Evolutionary conservation across 1,139 yeast genomes (phyloP).

Genomic region (Yamadazyma trypodendri): DNA sequence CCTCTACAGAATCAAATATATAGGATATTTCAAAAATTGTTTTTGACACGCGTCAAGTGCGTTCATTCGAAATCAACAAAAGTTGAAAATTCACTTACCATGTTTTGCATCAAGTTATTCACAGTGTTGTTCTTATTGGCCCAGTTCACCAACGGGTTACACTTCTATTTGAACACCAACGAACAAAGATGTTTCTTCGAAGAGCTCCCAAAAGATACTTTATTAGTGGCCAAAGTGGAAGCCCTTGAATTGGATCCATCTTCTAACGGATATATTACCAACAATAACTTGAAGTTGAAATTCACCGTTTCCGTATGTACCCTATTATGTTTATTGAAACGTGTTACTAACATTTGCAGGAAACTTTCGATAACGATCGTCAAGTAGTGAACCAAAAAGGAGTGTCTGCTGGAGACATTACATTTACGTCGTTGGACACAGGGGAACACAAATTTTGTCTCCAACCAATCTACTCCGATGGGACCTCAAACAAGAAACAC

Average conservation of each 20-base stretch:
- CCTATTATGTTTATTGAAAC: slow-evolving; percentile 7
- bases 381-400: slow-evolving; percentile 43
- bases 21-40: too few relatives aligned
- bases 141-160: slow-evolving; percentile 32
- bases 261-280: slow-evolving; percentile 28
- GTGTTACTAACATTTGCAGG: slow-evolving; percentile 14
- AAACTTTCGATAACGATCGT: slow-evolving; percentile 50
- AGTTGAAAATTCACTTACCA: slow-evolving; percentile 1
- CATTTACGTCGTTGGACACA: slow-evolving; percentile 41
- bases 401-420: slow-evolving; percentile 39
- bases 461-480: slow-evolving; percentile 42
- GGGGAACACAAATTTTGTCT: slow-evolving; percentile 53
- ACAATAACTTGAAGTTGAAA: slow-evolving; percentile 33
- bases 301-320: slow-evolving; percentile 34
- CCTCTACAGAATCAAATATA: too few relatives aligned
- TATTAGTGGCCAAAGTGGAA: slow-evolving; percentile 46
- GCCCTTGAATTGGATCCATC: slow-evolving; percentile 38
- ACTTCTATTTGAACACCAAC: slow-evolving; percentile 46
- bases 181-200: slow-evolving; percentile 48
- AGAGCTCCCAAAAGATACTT: slow-evolving; percentile 41
- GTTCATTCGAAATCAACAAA: slow-evolving; percentile 4
- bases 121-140: slow-evolving; percentile 16
- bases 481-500: slow-evolving; percentile 30
- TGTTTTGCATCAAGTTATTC: slow-evolving; percentile 11
- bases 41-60: slow-evolving; percentile 7